Percentiles rank a stretch among this genome's conserved stretches.
These are phyloP conservation scores for Phialemoniopsis sp. DNA, from an alignment of 2,329 filamentous ascomycete genomes.

Conservation along the genomic window DNA sequence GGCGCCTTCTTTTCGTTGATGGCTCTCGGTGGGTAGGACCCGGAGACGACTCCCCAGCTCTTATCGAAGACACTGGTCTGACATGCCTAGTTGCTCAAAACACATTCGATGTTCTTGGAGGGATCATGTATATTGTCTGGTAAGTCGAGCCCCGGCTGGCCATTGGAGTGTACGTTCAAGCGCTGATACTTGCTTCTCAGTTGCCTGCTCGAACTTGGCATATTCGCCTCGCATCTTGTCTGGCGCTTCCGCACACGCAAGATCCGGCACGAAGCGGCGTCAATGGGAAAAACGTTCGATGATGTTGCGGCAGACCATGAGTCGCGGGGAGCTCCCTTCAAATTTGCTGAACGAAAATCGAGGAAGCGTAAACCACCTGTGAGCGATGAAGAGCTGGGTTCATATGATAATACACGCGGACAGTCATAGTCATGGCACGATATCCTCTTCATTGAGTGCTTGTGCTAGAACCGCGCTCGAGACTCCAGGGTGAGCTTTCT, in stretches of 20 bases:
- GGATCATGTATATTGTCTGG: slow-evolving; percentile 57
- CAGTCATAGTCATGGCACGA: no score
- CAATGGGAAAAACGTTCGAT: slow-evolving; percentile 48
- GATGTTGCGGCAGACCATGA: slow-evolving; percentile 37
- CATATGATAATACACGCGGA: background rate
- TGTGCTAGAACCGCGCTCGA: no score
- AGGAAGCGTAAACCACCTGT: background rate
- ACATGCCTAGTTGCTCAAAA: slow-evolving; percentile 46
- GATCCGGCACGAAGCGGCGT: slow-evolving; percentile 46
- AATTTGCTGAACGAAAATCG: slow-evolving; percentile 27
- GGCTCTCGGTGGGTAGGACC: slow-evolving; percentile 44
- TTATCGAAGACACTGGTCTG: slow-evolving; percentile 5
- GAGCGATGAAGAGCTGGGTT: slow-evolving; percentile 1
- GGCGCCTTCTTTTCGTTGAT: slow-evolving; percentile 62
- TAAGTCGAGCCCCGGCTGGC: slow-evolving; percentile 24
- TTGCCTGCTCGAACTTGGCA: slow-evolving; percentile 53
- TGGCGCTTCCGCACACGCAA: slow-evolving; percentile 53
- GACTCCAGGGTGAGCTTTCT: no score
- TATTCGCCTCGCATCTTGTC: slow-evolving; percentile 54
- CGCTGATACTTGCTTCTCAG: slow-evolving; percentile 21
- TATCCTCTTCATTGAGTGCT: no score
- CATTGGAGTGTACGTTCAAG: slow-evolving; percentile 3
- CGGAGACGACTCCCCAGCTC: no score
- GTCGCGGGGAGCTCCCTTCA: slow-evolving; percentile 22
- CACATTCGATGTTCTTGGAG: slow-evolving; percentile 57